A percentile compares a stretch with the other conserved stretches of the same genome.
Evolutionary conservation across 257 asterid species (phyloP).

Genomic region (Jasminum sambac): DNA sequence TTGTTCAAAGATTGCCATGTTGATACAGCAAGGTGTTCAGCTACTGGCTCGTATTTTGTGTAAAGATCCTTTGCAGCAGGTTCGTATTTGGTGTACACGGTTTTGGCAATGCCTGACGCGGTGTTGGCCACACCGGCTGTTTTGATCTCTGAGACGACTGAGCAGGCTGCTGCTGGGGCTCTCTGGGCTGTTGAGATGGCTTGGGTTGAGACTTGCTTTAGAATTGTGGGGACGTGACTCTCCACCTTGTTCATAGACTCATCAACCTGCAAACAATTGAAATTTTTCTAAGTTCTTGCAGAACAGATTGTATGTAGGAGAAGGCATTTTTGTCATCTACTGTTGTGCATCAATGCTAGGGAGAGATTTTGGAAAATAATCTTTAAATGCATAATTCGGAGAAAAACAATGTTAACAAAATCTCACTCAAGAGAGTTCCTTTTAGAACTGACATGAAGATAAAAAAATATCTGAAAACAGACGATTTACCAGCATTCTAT

Average conservation of each 20-base stretch:
- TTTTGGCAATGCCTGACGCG: conserved; percentile 74
- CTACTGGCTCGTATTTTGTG: conserved; percentile 79
- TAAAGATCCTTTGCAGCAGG: conserved; percentile 76
- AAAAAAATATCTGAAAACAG: too few relatives aligned
- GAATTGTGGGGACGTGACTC: conserved; percentile 53
- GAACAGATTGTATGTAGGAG: not conserved
- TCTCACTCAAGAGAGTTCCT: too few relatives aligned
- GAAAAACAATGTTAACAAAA: too few relatives aligned
- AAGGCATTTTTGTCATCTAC: too few relatives aligned
- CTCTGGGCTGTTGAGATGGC: conserved; percentile 57
- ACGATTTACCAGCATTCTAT: too few relatives aligned
- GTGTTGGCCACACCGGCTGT: conserved; percentile 65
- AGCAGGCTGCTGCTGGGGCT: conserved; percentile 68
- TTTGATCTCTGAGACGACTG: conserved; percentile 67
- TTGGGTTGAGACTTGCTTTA: conserved; percentile 53
- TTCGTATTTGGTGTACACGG: conserved; percentile 65
- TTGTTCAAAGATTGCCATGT: conserved; percentile 68
- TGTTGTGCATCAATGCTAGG: too few relatives aligned
- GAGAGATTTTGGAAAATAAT: too few relatives aligned
- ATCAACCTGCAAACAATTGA: conserved; percentile 50
- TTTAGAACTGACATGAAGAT: too few relatives aligned
- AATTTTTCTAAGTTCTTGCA: not conserved
- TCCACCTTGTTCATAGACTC: conserved; percentile 69
- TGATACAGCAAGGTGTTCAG: conserved; percentile 72
- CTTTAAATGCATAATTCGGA: too few relatives aligned